Percentiles rank a stretch among this genome's conserved stretches.
phyloP scores from a whole-genome alignment of 176 grass and related monocot genomes.

The Bromus sterilis region DNA sequence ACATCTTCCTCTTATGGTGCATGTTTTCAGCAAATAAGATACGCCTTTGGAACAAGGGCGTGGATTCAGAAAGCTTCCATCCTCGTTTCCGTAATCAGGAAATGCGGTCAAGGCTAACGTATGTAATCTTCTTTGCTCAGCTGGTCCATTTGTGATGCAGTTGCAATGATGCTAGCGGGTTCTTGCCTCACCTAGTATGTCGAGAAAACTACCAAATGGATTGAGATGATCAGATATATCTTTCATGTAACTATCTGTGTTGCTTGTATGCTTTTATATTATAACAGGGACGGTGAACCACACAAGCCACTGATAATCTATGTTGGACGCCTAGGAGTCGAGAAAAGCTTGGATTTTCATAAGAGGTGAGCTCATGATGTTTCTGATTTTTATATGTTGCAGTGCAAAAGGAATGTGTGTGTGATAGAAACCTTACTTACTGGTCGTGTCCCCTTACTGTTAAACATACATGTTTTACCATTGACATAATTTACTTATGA shows the following conservation, averaged over 20 bases:
- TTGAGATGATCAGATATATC: conserved; percentile 6
- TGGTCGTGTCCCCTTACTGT: not conserved
- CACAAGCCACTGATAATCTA: conserved; percentile 85
- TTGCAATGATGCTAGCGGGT: not conserved
- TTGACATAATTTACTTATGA: not conserved
- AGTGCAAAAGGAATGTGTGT: not conserved
- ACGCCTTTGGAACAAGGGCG: conserved; percentile 93
- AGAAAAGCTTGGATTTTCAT: conserved; percentile 96
- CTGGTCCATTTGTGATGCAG: not conserved
- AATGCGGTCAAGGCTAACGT: conserved; percentile 89
- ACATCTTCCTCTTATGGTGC: conserved; percentile 15
- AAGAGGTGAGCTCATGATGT: conserved; percentile 48
- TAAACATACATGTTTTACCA: not conserved
- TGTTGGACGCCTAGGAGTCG: conserved; percentile 89
- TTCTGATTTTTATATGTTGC: not conserved
- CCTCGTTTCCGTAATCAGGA: conserved; percentile 62
- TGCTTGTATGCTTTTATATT: conserved; percentile 1
- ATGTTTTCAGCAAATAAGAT: conserved; percentile 78
- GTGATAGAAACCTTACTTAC: not conserved
- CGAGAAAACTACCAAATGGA: not conserved
- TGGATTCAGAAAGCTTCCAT: conserved; percentile 94
- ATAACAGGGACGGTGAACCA: conserved; percentile 63
- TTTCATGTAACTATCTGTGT: not conserved
- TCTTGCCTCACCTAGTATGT: not conserved
- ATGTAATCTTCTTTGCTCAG: not conserved